A percentile compares a stretch with the other conserved stretches of the same genome.
Evolutionary conservation across 2,329 filamentous ascomycete species (phyloP).

Genomic region (Aureobasidium namibiae): DNA sequence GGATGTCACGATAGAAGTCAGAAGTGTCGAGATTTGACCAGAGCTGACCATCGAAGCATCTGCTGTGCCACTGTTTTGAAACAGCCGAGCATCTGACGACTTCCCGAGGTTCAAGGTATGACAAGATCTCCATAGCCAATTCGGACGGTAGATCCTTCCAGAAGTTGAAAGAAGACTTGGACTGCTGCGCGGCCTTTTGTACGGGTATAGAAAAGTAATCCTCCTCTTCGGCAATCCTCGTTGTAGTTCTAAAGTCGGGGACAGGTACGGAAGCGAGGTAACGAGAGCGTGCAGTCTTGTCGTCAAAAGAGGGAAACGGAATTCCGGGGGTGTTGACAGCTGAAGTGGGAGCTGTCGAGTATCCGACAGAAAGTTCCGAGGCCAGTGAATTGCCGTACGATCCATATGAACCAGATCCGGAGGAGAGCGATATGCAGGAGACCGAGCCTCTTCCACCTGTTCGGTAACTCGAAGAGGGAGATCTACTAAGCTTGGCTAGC

Average conservation of each 20-base stretch:
- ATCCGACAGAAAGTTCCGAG: constrained; percentile 48
- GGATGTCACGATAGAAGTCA: constrained; percentile 80
- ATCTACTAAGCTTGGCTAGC: constrained; percentile 54
- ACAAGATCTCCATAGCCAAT: constrained; percentile 68
- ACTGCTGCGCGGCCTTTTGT: constrained; percentile 21
- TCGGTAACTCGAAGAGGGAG: constrained; percentile 60
- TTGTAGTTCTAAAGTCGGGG: constrained; percentile 53
- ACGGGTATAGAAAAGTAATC: constrained; percentile 23
- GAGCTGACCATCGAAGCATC: constrained; percentile 90
- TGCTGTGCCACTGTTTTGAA: constrained; percentile 67
- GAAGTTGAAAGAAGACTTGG: constrained; percentile 50
- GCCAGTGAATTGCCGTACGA: constrained; percentile 33
- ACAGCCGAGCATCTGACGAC: constrained; percentile 70
- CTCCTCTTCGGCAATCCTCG: constrained; percentile 26
- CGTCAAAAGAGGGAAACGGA: constrained; percentile 41
- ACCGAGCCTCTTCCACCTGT: constrained; percentile 54
- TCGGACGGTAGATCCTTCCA: constrained; percentile 79
- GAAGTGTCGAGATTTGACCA: constrained; percentile 76
- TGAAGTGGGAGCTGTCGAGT: constrained; percentile 49
- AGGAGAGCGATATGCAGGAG: constrained; percentile 55
- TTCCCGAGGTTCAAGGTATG: constrained; percentile 69
- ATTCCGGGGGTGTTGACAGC: constrained; percentile 38
- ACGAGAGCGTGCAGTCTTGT: constrained; percentile 46
- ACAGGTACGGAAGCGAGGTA: constrained; percentile 47
- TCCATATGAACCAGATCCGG: constrained; percentile 41